These are phyloP conservation scores for Trematosphaeria pertusa DNA, from an alignment of 2,329 filamentous ascomycete genomes.

Conservation along the genomic window DNA sequence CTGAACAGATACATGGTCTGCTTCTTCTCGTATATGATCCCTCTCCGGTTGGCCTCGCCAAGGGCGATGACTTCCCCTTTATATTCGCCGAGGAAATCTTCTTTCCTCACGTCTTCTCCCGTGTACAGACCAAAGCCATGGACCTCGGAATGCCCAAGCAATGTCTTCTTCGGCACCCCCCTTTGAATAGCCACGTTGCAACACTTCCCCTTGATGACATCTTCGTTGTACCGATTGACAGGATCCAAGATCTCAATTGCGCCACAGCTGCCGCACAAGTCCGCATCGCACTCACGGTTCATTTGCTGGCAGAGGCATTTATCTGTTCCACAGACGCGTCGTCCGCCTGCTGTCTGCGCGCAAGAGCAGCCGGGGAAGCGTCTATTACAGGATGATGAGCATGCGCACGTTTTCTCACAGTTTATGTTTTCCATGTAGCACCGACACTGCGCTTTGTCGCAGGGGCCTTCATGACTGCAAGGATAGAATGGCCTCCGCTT, in stretches of 20 bases:
- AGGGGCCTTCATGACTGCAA: slow-evolving; percentile 72
- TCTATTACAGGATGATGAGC: slow-evolving; percentile 65
- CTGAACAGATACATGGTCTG: slow-evolving; percentile 69
- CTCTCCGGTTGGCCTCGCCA: slow-evolving; percentile 72
- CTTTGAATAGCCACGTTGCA: slow-evolving; percentile 77
- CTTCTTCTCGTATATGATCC: slow-evolving; percentile 67
- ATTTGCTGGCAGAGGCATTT: slow-evolving; percentile 73
- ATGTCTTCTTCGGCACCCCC: slow-evolving; percentile 67
- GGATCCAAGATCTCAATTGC: slow-evolving; percentile 73
- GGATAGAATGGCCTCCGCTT: slow-evolving; percentile 66
- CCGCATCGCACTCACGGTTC: slow-evolving; percentile 81
- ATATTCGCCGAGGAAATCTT: slow-evolving; percentile 83
- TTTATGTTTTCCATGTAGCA: slow-evolving; percentile 68
- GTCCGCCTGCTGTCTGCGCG: slow-evolving; percentile 42
- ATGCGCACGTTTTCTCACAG: slow-evolving; percentile 78
- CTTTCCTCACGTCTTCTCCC: slow-evolving; percentile 69
- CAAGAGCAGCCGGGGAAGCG: slow-evolving; percentile 55
- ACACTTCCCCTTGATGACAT: slow-evolving; percentile 66
- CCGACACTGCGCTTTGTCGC: slow-evolving; percentile 65
- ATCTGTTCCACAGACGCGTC: slow-evolving; percentile 51
- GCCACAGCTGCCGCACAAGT: slow-evolving; percentile 75
- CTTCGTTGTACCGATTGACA: slow-evolving; percentile 66
- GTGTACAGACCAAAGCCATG: slow-evolving; percentile 79
- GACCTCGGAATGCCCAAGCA: slow-evolving; percentile 74
- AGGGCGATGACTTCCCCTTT: slow-evolving; percentile 77